These are phyloP conservation scores for Cytospora piceae DNA, from an alignment of 2,329 filamentous ascomycete genomes.

Conservation along the genomic window DNA sequence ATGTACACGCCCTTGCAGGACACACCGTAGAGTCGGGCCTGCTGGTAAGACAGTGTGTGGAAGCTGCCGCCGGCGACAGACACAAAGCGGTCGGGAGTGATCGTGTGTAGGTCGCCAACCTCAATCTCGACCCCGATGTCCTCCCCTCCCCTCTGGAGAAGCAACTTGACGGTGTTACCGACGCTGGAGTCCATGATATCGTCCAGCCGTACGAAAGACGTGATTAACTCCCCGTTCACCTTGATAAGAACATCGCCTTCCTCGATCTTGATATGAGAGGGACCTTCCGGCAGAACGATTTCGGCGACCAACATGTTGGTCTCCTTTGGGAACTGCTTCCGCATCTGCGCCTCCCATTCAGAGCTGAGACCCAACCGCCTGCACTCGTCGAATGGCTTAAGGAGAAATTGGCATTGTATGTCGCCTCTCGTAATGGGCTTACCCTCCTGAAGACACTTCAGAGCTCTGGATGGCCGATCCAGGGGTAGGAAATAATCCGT, in stretches of 20 bases:
- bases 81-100: constrained; percentile 95
- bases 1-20: constrained; percentile 91
- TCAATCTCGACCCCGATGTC: constrained; percentile 82
- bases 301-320: constrained; percentile 97
- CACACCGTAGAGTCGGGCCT: constrained; percentile 93
- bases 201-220: constrained; percentile 89
- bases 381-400: constrained; percentile 98
- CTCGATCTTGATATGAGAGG: constrained; percentile 82
- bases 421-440: constrained; percentile 83
- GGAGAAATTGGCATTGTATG: constrained; percentile 96
- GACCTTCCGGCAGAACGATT: constrained; percentile 89
- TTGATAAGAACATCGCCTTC: constrained; percentile 94
- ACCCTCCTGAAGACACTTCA: constrained; percentile 80
- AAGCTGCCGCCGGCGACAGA: constrained; percentile 93
- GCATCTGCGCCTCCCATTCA: constrained; percentile 83
- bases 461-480: constrained; percentile 83
- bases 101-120: constrained; percentile 88
- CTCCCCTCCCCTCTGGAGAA: constrained; percentile 86
- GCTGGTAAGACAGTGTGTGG: constrained; percentile 95
- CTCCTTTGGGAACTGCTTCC: constrained; percentile 84
- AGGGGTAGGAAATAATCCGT: constrained; percentile 97
- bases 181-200: constrained; percentile 90
- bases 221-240: constrained; percentile 90
- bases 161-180: constrained; percentile 73
- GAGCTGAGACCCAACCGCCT: constrained; percentile 82